Conservation (phyloP, 345 rosid genomes). For the Salix udensis region DNA sequence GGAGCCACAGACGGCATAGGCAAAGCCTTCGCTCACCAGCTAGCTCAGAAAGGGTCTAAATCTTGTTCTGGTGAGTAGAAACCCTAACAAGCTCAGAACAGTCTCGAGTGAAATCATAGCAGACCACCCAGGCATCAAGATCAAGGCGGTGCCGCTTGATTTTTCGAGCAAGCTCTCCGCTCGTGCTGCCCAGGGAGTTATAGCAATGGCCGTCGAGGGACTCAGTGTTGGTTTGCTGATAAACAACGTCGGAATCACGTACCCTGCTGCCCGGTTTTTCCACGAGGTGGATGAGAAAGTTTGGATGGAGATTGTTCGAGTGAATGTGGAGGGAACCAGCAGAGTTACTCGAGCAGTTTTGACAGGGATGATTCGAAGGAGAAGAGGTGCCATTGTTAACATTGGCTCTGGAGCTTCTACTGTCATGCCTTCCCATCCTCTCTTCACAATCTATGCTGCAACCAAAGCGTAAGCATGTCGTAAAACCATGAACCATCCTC, state of each 20-base stretch:
- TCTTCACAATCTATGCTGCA: constrained; percentile 77
- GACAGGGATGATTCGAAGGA: constrained; percentile 57
- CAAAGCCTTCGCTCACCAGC: constrained; percentile 57
- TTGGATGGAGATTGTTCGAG: constrained; percentile 62
- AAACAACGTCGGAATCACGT: constrained; percentile 82
- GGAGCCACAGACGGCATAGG: constrained; percentile 93
- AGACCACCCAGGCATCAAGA: constrained; percentile 32
- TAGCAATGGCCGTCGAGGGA: constrained; percentile 49
- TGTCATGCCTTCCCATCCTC: constrained; percentile 96
- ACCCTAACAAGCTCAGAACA: constrained; percentile 40
- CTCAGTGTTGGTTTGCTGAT: constrained; percentile 68
- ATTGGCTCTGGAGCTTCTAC: constrained; percentile 77
- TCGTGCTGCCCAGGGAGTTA: constrained; percentile 3
- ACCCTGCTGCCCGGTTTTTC: constrained; percentile 69
- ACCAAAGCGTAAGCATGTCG: constrained; percentile 78
- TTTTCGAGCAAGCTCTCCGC: constrained; percentile 30
- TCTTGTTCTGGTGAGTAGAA: constrained; percentile 65
- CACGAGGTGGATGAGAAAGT: constrained; percentile 68
- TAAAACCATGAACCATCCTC: not conserved
- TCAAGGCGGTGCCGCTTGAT: constrained; percentile 49
- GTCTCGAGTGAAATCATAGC: constrained; percentile 42
- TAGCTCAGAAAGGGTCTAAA: constrained; percentile 62
- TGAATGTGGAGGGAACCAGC: constrained; percentile 61
- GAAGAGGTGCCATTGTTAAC: constrained; percentile 73
- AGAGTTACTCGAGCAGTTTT: constrained; percentile 59